Evolutionary conservation across 257 asterid genomes (phyloP), one percentile per base, ranked within the genome.

Genomic region (Misopates orontium): DNA sequence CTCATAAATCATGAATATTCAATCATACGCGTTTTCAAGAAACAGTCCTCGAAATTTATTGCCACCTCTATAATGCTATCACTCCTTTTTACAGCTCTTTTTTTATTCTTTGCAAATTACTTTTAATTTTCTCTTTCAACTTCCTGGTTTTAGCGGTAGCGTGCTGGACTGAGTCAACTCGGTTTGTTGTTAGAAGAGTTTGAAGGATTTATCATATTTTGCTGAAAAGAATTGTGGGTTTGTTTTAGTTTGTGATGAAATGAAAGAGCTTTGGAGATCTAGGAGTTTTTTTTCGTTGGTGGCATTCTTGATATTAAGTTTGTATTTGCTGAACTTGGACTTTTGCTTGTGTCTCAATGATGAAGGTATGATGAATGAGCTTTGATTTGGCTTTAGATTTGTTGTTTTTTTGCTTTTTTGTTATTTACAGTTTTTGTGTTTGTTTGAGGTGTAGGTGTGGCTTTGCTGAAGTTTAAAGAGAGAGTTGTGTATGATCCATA

Each of bases 401-500:
- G 18, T 6, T 0, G 19, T 57, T 39, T 36, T 59, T 59, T 59
- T 18, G n/a, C 14, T 31, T 32, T 31, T 10, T 51, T 51, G 14
- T 23, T 51, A n/a, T 51, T 51, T 51, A 8, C 56, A 50, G 14
- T 51, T 18, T 51, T 9, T 19, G 56, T 59, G 50, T 19, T 64
- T 31, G 6, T 47, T 17, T 36, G 55, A 58, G 56, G 50, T 64
- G 18, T 72, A 84, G 90, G 90, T 64, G 8, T 79, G 62, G 75
- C 75, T 59, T 71, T 75, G 77, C 67, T 81, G 63, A 84, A 70
- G 70, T 71, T 79, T 45, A 67, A 66, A 71, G 79, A 70, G 76
- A 57, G 67, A 44, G 72, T 76, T n/a, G 72, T 54, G 16, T 71
- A 72, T 62, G 96, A 89, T 78, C 96, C 96, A 9, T 41, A 67